Base-by-base conservation (phyloP, 2,329 filamentous ascomycete genomes). In the Pseudopyricularia cyperi region DNA sequence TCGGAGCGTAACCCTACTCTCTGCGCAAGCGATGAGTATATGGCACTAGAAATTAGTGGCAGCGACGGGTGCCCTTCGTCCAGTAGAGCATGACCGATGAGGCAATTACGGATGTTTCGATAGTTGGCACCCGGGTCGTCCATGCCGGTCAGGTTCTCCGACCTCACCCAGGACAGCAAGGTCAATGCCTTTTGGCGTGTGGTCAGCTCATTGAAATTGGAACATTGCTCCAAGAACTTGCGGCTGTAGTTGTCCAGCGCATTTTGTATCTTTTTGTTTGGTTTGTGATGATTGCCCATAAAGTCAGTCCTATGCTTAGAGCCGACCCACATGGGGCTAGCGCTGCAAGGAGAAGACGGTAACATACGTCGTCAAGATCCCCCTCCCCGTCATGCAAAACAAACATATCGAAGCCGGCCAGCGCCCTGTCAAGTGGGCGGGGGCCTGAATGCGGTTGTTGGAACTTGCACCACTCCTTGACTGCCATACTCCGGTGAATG, bases 371-470 rank as follows among this genome's bases (percentile, higher is more conserved):
- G 53, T 85, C 76, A 50, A 91, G 68, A 62, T 94, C 89, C n/a
- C 84, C 82, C 30, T 75, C 73, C 17, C 80, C 76, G 52, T 85
- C 83, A 57, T 85, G 80, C 28, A 91, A 71, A 46, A 95, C 80
- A 66, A 97, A 97, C 67, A 97, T 77, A 65, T 97, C 93, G 64
- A 94, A 95, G 14, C 85, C 85, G 19, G 83, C 85, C 15, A 97
- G 70, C 1, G 85, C 85, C 53, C 78, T 76, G 63, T 95, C 90
- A 19, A 95, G 72, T 7, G 59, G 55, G 15, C 52, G 52, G 35
- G 56, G 59, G 42, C 59, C 63, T 7, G 63, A 57, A 4, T 68
- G 57, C 52, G 64, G 57, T 52, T 59, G 56, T 56, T 68, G 63
- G 58, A 68, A 87, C 52, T 74, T 74, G 55, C 70, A 71, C 91